These are phyloP conservation scores for Fragaria vesca DNA, from an alignment of 306 rosid genomes.

Conservation along the genomic window DNA sequence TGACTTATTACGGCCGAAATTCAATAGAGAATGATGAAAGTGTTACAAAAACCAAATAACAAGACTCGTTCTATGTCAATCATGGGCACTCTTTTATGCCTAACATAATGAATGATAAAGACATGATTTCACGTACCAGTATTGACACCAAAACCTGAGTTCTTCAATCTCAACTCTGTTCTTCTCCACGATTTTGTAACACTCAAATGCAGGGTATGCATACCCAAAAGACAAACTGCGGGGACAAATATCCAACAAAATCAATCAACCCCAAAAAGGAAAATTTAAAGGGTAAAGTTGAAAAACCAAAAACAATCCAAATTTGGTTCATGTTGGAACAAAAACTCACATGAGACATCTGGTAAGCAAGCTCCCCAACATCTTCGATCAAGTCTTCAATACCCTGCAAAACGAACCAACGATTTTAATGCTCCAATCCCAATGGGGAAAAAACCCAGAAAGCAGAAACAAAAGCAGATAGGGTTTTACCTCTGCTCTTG, in stretches of 20 bases:
- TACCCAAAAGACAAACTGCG: slow-evolving; percentile 69
- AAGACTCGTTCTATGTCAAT: neutral
- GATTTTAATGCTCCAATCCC: neutral
- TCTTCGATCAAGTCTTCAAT: slow-evolving; percentile 25
- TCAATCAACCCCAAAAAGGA: neutral
- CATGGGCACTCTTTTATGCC: neutral
- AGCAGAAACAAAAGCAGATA: neutral
- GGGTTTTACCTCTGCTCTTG: neutral
- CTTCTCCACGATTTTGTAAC: slow-evolving; percentile 75
- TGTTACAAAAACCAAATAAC: neutral
- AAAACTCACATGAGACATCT: slow-evolving; percentile 63
- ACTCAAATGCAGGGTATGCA: slow-evolving; percentile 91
- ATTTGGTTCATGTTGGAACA: neutral
- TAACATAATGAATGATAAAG: neutral
- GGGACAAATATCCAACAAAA: neutral
- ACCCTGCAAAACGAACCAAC: slow-evolving; percentile 24
- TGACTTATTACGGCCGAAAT: neutral
- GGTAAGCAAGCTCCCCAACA: slow-evolving; percentile 80
- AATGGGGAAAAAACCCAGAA: neutral
- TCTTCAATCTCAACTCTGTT: slow-evolving; percentile 59
- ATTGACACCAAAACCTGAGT: slow-evolving; percentile 95
- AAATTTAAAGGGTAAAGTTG: neutral
- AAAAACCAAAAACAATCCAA: neutral
- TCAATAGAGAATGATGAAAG: neutral
- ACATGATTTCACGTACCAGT: slow-evolving; percentile 53